phyloP scores from a whole-genome alignment of 2,329 filamentous ascomycete species.

The Fusarium tanahbumbuense region DNA sequence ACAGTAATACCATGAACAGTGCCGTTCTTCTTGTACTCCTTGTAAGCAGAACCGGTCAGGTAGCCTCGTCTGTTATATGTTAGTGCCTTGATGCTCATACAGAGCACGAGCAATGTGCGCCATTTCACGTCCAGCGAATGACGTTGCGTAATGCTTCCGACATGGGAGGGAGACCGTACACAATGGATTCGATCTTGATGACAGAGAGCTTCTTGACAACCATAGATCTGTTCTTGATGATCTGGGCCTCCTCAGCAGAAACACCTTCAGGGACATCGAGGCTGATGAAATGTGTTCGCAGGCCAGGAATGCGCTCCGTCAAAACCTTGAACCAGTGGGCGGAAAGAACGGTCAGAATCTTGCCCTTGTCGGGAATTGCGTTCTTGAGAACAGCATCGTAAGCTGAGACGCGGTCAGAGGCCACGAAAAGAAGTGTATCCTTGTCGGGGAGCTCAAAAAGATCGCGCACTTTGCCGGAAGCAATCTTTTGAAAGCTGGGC shows the following conservation, averaged over 20 bases:
- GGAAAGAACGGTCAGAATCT: constrained; percentile 60
- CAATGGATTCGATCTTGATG: constrained; percentile 68
- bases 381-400: constrained; percentile 83
- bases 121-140: neutral
- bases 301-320: constrained; percentile 56
- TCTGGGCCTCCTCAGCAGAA: constrained; percentile 57
- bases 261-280: constrained; percentile 55
- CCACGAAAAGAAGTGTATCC: constrained; percentile 79
- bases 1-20: constrained; percentile 84
- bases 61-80: constrained; percentile 69
- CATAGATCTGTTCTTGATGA: constrained; percentile 77
- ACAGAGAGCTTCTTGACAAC: constrained; percentile 78
- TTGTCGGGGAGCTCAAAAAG: constrained; percentile 78
- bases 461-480: constrained; percentile 79
- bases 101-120: neutral
- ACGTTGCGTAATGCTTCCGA: neutral
- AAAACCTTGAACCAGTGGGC: constrained; percentile 67
- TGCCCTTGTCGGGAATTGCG: constrained; percentile 63
- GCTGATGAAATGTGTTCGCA: constrained; percentile 65
- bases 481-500: constrained; percentile 51
- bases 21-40: constrained; percentile 72
- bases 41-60: constrained; percentile 87
- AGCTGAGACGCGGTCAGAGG: constrained; percentile 91
- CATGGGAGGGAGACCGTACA: constrained; percentile 17
- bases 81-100: neutral